Evolutionary conservation across 2,329 filamentous ascomycete genomes (phyloP).

Genomic region (Dactylellina parvicollis): DNA sequence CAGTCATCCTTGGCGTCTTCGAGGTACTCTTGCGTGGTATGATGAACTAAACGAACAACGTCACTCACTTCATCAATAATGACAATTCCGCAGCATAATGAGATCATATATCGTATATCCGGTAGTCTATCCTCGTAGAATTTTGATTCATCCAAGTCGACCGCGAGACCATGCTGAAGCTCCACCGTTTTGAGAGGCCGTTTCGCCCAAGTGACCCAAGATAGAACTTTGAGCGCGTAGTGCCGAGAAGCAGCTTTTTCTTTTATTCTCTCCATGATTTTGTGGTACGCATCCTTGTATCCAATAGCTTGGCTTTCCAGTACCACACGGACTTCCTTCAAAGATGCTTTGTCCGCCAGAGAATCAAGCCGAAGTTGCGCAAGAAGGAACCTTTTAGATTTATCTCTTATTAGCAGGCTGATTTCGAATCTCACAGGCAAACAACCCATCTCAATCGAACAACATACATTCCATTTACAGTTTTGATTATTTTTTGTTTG

Average conservation of each 20-base stretch:
- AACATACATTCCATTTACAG: neutral
- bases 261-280: neutral
- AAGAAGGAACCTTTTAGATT: neutral
- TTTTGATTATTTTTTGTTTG: no score
- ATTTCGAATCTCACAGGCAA: no score
- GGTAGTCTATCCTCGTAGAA: slow-evolving; percentile 9
- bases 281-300: neutral
- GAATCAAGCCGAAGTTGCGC: neutral
- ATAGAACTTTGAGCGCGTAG: neutral
- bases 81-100: slow-evolving; percentile 6
- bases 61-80: slow-evolving; percentile 9
- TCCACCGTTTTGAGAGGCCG: slow-evolving; percentile 2
- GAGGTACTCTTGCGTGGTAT: slow-evolving; percentile 17
- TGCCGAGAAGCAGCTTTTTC: neutral
- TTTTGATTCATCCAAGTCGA: neutral
- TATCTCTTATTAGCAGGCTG: neutral
- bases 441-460: no score
- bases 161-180: slow-evolving; percentile 18
- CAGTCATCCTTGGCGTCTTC: neutral
- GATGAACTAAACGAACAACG: slow-evolving; percentile 16
- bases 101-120: neutral
- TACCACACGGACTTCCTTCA: slow-evolving; percentile 57
- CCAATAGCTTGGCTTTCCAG: slow-evolving; percentile 9
- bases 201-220: neutral
- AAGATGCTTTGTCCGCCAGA: neutral